phyloP scores from a whole-genome alignment of 1,284 basidiomycete species.

The Moniliella sp. region DNA sequence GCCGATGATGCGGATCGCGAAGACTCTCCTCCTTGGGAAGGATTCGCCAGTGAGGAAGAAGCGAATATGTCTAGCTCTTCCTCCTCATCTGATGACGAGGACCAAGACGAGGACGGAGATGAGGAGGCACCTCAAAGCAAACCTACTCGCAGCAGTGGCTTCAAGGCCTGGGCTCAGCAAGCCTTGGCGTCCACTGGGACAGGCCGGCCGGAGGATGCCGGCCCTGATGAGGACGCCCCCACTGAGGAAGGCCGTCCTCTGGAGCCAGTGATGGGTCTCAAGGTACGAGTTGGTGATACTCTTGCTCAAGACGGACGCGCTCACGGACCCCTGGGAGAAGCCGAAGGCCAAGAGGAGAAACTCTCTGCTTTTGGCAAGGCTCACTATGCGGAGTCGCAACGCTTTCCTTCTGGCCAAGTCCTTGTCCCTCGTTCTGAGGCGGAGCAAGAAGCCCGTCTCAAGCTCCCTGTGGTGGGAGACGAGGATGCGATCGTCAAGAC shows the following conservation, averaged over 20 bases:
- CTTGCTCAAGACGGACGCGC: slow-evolving; percentile 21
- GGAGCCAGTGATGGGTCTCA: slow-evolving; percentile 21
- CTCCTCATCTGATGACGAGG: slow-evolving; percentile 3
- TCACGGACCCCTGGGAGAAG: slow-evolving; percentile 25
- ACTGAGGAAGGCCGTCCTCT: slow-evolving; percentile 7
- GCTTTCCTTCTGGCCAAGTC: slow-evolving; percentile 35
- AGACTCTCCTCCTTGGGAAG: no score
- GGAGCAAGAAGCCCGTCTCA: slow-evolving; percentile 54
- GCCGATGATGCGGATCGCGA: no score
- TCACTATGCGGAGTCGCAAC: slow-evolving; percentile 5
- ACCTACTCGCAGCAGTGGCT: slow-evolving; percentile 13
- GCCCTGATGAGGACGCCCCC: slow-evolving; percentile 1
- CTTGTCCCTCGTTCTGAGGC: slow-evolving; percentile 49
- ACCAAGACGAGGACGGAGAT: slow-evolving; percentile 3
- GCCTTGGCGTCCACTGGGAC: slow-evolving; percentile 12
- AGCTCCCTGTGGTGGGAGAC: slow-evolving; percentile 72
- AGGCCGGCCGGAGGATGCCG: slow-evolving; percentile 1
- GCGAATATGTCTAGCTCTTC: no score
- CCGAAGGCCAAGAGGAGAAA: slow-evolving; percentile 6
- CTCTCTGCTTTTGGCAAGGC: slow-evolving; percentile 15
- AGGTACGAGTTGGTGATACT: slow-evolving; percentile 20
- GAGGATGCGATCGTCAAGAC: slow-evolving; percentile 86
- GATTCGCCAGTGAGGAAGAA: no score
- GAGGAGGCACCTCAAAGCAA: slow-evolving; percentile 9
- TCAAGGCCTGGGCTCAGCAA: slow-evolving; percentile 29